Evolutionary conservation across 768 basidiomycete species (phyloP), one percentile per base, ranked within the genome.

Genomic region (Podaxis carcinomalis): DNA sequence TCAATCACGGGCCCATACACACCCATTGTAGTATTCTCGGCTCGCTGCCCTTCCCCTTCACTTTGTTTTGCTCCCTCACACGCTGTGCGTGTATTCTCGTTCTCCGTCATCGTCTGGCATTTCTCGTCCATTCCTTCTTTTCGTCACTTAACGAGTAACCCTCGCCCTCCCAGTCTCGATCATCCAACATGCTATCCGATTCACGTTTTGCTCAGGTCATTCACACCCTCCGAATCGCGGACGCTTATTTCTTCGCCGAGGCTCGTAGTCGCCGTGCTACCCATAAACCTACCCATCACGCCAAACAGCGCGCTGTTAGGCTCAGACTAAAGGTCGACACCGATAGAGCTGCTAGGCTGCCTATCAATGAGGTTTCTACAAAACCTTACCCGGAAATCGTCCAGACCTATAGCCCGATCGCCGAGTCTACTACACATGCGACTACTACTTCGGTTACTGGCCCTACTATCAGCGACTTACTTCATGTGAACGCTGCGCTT

Each of bases 261-360:
- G 81, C 83, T 2, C 67, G 68, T 35, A 66, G 68, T 40, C 67
- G 74, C 25, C 81, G 83, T 52, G 64, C 64, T 23, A 61, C 71
- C 2, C 68, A 71, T 4, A 69, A 51, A 7, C 77, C 73, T 14
- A 80, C 80, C 0, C 64, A 75, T 62, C 81, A 80, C 65, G 85
- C 85, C 9, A 79, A 77, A 57, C 74, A 68, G n/a, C 79, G 73
- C 25, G 85, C 85, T 3, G 65, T 62, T 11, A 61, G 62, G 13
- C 75, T 80, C n/a, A 74, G 78, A 28, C 80, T 86, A 36, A 64
- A 61, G 5, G 71, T 87, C 51, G 74, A 81, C 69, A 75, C 79
- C 25, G 64, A 67, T 14, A 72, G 68, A 25, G 83, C 84, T 0
- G 68, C 72, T 40, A 67, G 67, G 16, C 68, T 77, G 9, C 74